These are phyloP conservation scores for Tricladium varicosporioides DNA, from an alignment of 2,329 filamentous ascomycete genomes.

Conservation along the genomic window DNA sequence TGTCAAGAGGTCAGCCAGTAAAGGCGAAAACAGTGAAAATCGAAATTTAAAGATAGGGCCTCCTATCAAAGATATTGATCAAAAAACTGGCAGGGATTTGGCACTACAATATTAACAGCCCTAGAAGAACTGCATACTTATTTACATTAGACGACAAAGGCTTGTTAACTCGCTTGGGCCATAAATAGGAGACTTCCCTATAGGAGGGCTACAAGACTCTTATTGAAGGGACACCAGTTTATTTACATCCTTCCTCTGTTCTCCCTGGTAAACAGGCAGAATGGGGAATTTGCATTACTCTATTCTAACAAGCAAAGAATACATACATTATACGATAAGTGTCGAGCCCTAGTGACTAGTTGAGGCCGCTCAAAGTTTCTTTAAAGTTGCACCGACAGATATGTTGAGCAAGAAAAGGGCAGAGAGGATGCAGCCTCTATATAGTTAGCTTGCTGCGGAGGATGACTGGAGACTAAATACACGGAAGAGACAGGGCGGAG, in stretches of 20 bases:
- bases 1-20: conserved; percentile 76
- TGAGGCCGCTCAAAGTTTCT: conserved; percentile 96
- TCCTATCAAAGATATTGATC: conserved; percentile 97
- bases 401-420: conserved; percentile 88
- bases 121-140: conserved; percentile 93
- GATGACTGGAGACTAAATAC: conserved; percentile 94
- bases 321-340: conserved; percentile 91
- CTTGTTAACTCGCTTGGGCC: conserved; percentile 81
- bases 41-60: conserved; percentile 79
- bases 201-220: conserved; percentile 98
- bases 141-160: conserved; percentile 94
- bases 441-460: conserved; percentile 87
- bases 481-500: conserved; percentile 79
- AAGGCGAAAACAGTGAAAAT: conserved; percentile 92
- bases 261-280: conserved; percentile 95
- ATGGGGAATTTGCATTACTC: conserved; percentile 89
- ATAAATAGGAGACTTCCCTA: conserved; percentile 98
- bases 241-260: conserved; percentile 87
- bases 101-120: conserved; percentile 86
- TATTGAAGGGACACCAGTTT: conserved; percentile 91
- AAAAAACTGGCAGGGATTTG: conserved; percentile 80
- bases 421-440: conserved; percentile 91
- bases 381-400: conserved; percentile 92
- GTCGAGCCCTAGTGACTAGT: conserved; percentile 96
- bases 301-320: conserved; percentile 97